Percentiles rank a stretch among this genome's conserved stretches.
Evolutionary conservation across 139 green algal genomes (phyloP).

Genomic region (Coelastrella sp.): DNA sequence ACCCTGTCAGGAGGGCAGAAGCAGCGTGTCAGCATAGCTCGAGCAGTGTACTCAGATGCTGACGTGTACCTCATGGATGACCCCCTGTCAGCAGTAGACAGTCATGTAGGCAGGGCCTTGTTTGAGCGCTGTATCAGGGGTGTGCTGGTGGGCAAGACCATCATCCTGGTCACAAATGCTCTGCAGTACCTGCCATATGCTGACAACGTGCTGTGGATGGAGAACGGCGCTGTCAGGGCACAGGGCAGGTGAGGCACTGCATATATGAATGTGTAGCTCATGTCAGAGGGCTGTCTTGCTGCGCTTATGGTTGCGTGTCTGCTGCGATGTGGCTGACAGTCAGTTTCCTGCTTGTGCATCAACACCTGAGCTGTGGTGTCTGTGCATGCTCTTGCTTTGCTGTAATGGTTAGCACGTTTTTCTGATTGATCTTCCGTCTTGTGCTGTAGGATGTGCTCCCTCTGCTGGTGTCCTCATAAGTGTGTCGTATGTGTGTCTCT

Average conservation of each 20-base stretch:
- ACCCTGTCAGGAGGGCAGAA: constrained; percentile 96
- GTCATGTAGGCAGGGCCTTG: constrained; percentile 90
- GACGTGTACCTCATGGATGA: constrained; percentile 97
- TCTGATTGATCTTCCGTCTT: too few relatives aligned
- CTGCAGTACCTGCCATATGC: constrained; percentile 79
- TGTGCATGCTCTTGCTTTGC: too few relatives aligned
- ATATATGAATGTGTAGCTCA: too few relatives aligned
- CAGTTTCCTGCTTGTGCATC: too few relatives aligned
- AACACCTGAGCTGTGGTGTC: too few relatives aligned
- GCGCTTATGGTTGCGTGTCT: too few relatives aligned
- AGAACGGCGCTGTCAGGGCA: constrained; percentile 66
- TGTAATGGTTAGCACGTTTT: too few relatives aligned
- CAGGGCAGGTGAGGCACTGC: constrained; percentile 28
- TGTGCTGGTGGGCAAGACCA: too few relatives aligned
- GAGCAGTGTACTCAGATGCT: constrained; percentile 88
- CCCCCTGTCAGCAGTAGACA: constrained; percentile 93
- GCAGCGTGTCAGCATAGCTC: constrained; percentile 91
- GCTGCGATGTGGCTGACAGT: too few relatives aligned
- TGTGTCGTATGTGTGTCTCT: background rate
- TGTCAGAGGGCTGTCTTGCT: too few relatives aligned
- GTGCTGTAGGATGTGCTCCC: background rate
- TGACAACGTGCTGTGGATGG: constrained; percentile 85
- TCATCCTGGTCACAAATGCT: too few relatives aligned
- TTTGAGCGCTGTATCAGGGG: constrained; percentile 86
- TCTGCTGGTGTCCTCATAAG: background rate